Evolutionary conservation across 257 asterid genomes (phyloP), one percentile per base, ranked within the genome.

Genomic region (Thymus quinquecostatus): DNA sequence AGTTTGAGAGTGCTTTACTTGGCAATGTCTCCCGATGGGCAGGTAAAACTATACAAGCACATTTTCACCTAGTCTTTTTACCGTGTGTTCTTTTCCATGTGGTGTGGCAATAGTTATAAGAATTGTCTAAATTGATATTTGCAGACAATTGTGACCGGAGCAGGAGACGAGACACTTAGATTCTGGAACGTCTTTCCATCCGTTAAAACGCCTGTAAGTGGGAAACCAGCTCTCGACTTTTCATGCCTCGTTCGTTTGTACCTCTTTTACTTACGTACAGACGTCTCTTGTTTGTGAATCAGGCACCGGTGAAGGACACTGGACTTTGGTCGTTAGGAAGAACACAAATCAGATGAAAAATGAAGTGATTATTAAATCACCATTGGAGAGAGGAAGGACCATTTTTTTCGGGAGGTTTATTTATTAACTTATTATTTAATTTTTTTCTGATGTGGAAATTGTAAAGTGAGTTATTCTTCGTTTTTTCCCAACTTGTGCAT

Each of bases 1-100:
- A 88, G 94, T 76, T 49, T 95, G 79, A 78, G 98, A 40, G 97
- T 95, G 29, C 91, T 95, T 21, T 95, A 95, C 83, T 86, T 92
- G 58, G 99, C 99, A 41, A 84, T 82, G 88, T 92, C 99, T 72
- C 99, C 98, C 55, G 98, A 95, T 82, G 98, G 99, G 9, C 99
- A 93, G 96, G 98, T 92, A 89, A 48, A 38, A 38, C 41, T 28
- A 28, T 62, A 47, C 38, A 53, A 55, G 29, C 69, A 50, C 30
- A 28, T 45, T 13, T 21, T 21, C 21, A 21, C 21, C 21, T 0
- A 21, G 21, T 21, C 21, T 21, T 21, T 21, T 21, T 21, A 21
- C 21, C 21, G 0, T 0, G 21, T 21, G 0, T 21, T 21, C 21
- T 21, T 21, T 21, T 21, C 21, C 21, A 38, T 38, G 41, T 0